Evolutionary conservation across 208 protist species (phyloP), one percentile per base, ranked within the genome.

Genomic region (Crithidia expoeki): DNA sequence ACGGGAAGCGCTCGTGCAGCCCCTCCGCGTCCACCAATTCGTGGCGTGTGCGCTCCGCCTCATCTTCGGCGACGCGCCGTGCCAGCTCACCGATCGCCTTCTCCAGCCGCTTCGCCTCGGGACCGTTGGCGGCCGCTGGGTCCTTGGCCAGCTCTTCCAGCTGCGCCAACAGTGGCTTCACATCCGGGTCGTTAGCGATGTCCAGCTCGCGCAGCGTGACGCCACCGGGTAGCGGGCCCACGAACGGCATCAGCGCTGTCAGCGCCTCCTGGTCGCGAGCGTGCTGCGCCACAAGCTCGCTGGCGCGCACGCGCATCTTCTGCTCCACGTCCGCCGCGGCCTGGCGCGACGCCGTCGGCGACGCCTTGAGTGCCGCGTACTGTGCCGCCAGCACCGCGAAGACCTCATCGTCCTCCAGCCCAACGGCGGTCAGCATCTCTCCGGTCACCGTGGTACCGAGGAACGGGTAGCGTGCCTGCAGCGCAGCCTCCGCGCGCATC

Each of bases 11-110:
- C 38, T 44, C 10, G 14, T 44, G 38, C 38, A 14, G 38, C 38
- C 14, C 38, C 38, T 7, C 38, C 38, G 38, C n/a, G n/a, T n/a
- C n/a, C n/a, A n/a, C n/a, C n/a, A n/a, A n/a, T n/a, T n/a, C n/a
- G n/a, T n/a, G n/a, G n/a, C n/a, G n/a, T n/a, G n/a, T n/a, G n/a
- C n/a, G n/a, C n/a, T n/a, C n/a, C n/a, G n/a, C n/a, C n/a, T 76
- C 80, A 33, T 89, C 80, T 44, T 89, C 76, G 5, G 77, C 84
- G 19, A 80, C 28, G 28, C 75, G 73, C n/a, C 46, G 52, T 11
- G 56, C 79, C 16, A 84, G 62, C 47, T 80, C 71, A 33, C 55
- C 21, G 33, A 89, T 83, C 23, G 67, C 71, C 64, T 81, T 81
- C 72, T 85, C 68, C 56, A 90, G 66, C 4, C 79, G 75, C 64